Conservation (phyloP, 176 grass and related monocot species). For the Triticum dicoccoides region DNA sequence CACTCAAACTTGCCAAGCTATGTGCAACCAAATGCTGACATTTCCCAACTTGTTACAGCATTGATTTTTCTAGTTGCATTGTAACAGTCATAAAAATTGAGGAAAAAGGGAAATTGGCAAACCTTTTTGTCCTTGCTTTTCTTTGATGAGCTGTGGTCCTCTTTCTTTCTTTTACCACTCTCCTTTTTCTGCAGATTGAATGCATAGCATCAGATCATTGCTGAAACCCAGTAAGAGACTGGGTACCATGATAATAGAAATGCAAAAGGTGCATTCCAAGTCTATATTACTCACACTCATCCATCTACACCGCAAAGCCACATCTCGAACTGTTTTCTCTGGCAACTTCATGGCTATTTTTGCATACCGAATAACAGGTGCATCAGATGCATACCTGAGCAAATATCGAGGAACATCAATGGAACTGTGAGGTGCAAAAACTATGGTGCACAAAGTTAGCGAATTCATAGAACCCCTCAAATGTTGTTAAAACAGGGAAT, state of each 20-base stretch:
- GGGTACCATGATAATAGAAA: neutral
- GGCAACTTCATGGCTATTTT: conserved; percentile 86
- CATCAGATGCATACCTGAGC: conserved; percentile 71
- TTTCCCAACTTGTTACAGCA: conserved; percentile 4
- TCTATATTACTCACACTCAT: conserved; percentile 66
- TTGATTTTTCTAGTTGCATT: neutral
- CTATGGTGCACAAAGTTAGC: neutral
- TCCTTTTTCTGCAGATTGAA: conserved; percentile 77
- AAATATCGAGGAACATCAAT: conserved; percentile 16
- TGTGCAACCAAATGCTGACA: conserved; percentile 3
- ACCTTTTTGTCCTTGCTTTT: conserved; percentile 99
- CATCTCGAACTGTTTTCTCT: conserved; percentile 92
- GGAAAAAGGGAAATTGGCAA: neutral
- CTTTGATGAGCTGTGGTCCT: conserved; percentile 73
- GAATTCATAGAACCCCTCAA: neutral
- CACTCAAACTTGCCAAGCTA: neutral
- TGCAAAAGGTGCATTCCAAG: conserved; percentile 14
- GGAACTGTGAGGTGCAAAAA: neutral
- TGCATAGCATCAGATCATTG: conserved; percentile 28
- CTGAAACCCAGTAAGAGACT: neutral
- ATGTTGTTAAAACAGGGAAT: neutral
- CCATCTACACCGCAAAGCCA: conserved; percentile 90
- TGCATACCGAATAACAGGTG: conserved; percentile 66
- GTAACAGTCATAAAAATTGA: neutral
- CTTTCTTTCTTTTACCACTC: conserved; percentile 92